Percentiles rank a stretch among this genome's conserved stretches.
Evolutionary conservation across 768 basidiomycete species (phyloP).

Genomic region (Mycena olivaceomarginata): DNA sequence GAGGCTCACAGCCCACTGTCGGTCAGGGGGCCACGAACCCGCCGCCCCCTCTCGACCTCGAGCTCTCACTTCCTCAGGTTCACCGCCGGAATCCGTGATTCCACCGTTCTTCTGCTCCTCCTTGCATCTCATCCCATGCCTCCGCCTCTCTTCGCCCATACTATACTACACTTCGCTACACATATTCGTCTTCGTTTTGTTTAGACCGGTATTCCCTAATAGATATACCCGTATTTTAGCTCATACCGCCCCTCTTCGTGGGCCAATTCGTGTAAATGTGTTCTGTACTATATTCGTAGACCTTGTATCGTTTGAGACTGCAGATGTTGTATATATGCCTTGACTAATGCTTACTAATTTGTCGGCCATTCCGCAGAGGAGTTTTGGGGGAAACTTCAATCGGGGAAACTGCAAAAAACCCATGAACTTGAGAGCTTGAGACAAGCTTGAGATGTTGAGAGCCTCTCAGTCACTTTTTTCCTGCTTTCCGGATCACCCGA

Average conservation of each 20-base stretch:
- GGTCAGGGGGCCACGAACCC: constrained; percentile 61
- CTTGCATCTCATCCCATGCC: neutral
- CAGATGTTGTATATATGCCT: too few species aligned
- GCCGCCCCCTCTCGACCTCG: constrained; percentile 50
- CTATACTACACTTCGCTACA: neutral
- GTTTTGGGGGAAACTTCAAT: too few species aligned
- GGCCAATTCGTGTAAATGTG: neutral
- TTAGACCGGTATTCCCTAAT: neutral
- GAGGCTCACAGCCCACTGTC: constrained; percentile 70
- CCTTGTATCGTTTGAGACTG: neutral
- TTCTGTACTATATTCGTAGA: neutral
- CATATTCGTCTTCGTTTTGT: neutral
- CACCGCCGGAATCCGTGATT: neutral
- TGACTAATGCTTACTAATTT: too few species aligned
- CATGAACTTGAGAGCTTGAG: too few species aligned
- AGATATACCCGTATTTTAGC: constrained; percentile 1
- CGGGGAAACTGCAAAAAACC: too few species aligned
- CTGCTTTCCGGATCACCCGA: too few species aligned
- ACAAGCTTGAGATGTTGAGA: too few species aligned
- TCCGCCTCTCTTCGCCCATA: neutral
- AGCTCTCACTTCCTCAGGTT: neutral
- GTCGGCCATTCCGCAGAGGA: too few species aligned
- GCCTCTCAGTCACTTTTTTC: too few species aligned
- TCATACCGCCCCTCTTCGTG: neutral
- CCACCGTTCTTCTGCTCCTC: neutral